Evolutionary conservation across 208 protist species (phyloP).

Genomic region (Crithidia mellificae): DNA sequence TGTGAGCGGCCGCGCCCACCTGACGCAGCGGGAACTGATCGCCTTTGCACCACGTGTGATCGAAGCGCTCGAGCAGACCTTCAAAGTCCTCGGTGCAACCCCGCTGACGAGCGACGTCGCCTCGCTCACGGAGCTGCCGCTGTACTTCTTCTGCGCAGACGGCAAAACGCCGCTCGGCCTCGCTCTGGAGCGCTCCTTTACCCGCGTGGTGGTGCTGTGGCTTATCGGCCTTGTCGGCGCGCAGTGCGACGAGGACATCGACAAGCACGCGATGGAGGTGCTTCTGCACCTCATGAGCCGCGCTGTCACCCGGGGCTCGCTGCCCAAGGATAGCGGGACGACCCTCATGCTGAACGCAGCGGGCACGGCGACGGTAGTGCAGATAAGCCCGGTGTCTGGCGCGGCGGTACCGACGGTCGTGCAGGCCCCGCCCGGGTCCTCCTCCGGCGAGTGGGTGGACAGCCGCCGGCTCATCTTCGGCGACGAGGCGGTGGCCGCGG

Average conservation of each 20-base stretch:
- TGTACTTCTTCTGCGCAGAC: conserved; percentile 45
- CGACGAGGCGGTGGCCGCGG: neutral
- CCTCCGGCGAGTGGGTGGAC: conserved; percentile 14
- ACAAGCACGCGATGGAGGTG: conserved; percentile 63
- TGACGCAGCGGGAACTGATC: conserved; percentile 39
- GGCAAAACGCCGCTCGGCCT: conserved; percentile 14
- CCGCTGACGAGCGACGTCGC: conserved; percentile 65
- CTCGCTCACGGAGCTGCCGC: conserved; percentile 66
- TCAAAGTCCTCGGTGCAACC: conserved; percentile 44
- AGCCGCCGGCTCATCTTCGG: conserved; percentile 4
- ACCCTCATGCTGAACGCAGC: conserved; percentile 23
- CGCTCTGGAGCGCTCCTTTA: conserved; percentile 44
- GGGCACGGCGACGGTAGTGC: conserved; percentile 21
- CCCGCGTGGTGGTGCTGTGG: conserved; percentile 63
- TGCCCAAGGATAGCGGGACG: conserved; percentile 40
- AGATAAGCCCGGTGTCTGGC: conserved; percentile 16
- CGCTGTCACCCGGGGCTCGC: conserved; percentile 33
- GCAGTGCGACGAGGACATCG: conserved; percentile 68
- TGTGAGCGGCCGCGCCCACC: conserved; percentile 18
- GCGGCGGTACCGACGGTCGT: conserved; percentile 9
- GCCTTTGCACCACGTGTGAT: conserved; percentile 40
- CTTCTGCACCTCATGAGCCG: conserved; percentile 52
- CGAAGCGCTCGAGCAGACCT: conserved; percentile 54
- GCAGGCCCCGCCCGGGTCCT: neutral
- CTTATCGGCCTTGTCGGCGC: conserved; percentile 41